Conservation (phyloP, 2,329 filamentous ascomycete genomes). For the Claviceps citrina region DNA sequence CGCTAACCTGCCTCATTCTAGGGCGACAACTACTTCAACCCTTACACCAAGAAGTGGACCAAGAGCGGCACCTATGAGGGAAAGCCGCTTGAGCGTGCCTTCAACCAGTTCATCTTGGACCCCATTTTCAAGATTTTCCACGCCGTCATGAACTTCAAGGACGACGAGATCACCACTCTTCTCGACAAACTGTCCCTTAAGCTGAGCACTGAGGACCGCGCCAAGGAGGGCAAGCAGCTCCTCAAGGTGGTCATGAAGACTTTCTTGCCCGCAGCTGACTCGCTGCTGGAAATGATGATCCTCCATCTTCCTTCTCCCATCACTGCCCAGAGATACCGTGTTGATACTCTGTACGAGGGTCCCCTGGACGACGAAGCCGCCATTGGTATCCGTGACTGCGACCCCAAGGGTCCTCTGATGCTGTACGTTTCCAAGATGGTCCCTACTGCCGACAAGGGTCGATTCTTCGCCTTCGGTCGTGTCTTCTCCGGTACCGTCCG, state of each 20-base stretch:
- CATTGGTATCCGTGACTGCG: slow-evolving; percentile 96
- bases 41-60: slow-evolving; percentile 99
- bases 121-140: slow-evolving; percentile 99
- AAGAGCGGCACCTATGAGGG: slow-evolving; percentile 71
- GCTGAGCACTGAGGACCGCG: slow-evolving; percentile 71
- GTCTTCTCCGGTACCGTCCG: slow-evolving; percentile 97
- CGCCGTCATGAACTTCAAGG: slow-evolving; percentile 97
- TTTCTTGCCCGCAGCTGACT: slow-evolving; percentile 96
- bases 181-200: slow-evolving; percentile 92
- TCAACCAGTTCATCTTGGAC: slow-evolving; percentile 99
- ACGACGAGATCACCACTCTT: slow-evolving; percentile 70
- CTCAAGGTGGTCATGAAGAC: slow-evolving; percentile 98
- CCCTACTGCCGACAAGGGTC: slow-evolving; percentile 97
- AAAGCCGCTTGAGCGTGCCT: slow-evolving; percentile 87
- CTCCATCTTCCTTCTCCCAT: slow-evolving; percentile 93
- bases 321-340: slow-evolving; percentile 94
- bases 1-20: slow-evolving; percentile 14
- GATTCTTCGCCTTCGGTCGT: slow-evolving; percentile 99
- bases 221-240: slow-evolving; percentile 92
- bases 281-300: slow-evolving; percentile 99
- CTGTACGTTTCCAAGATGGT: slow-evolving; percentile 99
- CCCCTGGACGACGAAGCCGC: slow-evolving; percentile 80
- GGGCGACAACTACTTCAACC: slow-evolving; percentile 99
- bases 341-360: slow-evolving; percentile 97
- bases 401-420: slow-evolving; percentile 97